phyloP scores from a whole-genome alignment of 2,329 filamentous ascomycete genomes.

The Penicillium capsulatum region DNA sequence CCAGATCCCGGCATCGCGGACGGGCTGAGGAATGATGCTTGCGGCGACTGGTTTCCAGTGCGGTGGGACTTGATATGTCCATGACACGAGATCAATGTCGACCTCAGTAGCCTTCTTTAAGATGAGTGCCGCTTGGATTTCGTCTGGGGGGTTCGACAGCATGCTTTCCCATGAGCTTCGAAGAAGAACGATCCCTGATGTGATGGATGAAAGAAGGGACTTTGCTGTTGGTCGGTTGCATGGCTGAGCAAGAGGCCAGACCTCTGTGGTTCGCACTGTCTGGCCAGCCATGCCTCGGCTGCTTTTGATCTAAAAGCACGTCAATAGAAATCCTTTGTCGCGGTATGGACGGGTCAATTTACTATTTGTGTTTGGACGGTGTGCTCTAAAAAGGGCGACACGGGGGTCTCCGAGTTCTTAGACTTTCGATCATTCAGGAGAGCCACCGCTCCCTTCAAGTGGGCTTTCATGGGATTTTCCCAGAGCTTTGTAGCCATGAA shows the following conservation, averaged over 20 bases:
- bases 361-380: conserved; percentile 28
- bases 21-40: conserved; percentile 22
- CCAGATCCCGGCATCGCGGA: conserved; percentile 26
- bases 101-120: conserved; percentile 20
- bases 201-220: conserved; percentile 18
- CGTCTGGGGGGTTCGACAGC: conserved; percentile 1
- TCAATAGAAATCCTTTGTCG: background rate
- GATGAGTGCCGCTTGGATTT: conserved; percentile 9
- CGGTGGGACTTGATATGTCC: conserved; percentile 22
- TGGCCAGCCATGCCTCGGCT: conserved; percentile 17
- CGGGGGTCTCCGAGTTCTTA: conserved; percentile 10
- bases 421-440: conserved; percentile 23
- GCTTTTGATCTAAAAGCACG: conserved; percentile 21
- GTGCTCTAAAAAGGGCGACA: conserved; percentile 17
- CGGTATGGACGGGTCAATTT: conserved; percentile 1
- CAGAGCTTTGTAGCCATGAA: conserved; percentile 25
- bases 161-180: conserved; percentile 21
- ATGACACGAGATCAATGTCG: conserved; percentile 21
- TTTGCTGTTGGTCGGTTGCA: conserved; percentile 14
- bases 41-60: conserved; percentile 25
- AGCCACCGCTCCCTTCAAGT: conserved; percentile 29
- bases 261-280: conserved; percentile 20
- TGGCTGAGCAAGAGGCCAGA: conserved; percentile 22
- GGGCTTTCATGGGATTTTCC: conserved; percentile 20
- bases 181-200: conserved; percentile 23